phyloP scores from a whole-genome alignment of 2,329 filamentous ascomycete species.

The Aspergillus cejpii region DNA sequence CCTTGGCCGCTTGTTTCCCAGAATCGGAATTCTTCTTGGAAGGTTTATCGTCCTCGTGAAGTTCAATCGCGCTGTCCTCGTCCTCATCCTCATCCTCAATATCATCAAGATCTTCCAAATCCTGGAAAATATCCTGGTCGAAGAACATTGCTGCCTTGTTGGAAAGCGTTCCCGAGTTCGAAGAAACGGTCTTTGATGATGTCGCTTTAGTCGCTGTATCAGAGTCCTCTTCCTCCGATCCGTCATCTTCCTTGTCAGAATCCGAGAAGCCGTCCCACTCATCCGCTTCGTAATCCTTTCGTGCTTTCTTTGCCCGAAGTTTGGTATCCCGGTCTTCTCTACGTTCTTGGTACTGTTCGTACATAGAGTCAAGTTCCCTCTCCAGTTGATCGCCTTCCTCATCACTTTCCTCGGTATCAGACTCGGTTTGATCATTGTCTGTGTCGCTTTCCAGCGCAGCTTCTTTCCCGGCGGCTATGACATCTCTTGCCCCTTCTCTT shows the following conservation, averaged over 20 bases:
- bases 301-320: constrained; percentile 79
- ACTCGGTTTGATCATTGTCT: constrained; percentile 53
- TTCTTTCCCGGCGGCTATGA: constrained; percentile 74
- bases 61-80: constrained; percentile 37
- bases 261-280: constrained; percentile 88
- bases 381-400: constrained; percentile 78
- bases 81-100: constrained; percentile 54
- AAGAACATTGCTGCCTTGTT: constrained; percentile 85
- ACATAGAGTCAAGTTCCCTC: constrained; percentile 77
- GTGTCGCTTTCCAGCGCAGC: constrained; percentile 52
- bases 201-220: constrained; percentile 16
- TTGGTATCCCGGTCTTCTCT: constrained; percentile 78
- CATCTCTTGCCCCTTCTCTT: constrained; percentile 61
- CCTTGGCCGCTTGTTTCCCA: constrained; percentile 22
- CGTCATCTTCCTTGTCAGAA: constrained; percentile 51
- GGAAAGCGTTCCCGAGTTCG: constrained; percentile 55
- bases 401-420: constrained; percentile 58
- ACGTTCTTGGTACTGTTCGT: constrained; percentile 74
- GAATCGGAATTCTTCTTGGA: constrained; percentile 16
- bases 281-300: constrained; percentile 72
- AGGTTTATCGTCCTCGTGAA: constrained; percentile 26
- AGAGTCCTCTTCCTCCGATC: constrained; percentile 54
- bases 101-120: constrained; percentile 66
- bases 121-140: constrained; percentile 88
- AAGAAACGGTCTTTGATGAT: constrained; percentile 33